Conservation (phyloP, 108 stramenopile species). For the Skeletonema menzelii region DNA sequence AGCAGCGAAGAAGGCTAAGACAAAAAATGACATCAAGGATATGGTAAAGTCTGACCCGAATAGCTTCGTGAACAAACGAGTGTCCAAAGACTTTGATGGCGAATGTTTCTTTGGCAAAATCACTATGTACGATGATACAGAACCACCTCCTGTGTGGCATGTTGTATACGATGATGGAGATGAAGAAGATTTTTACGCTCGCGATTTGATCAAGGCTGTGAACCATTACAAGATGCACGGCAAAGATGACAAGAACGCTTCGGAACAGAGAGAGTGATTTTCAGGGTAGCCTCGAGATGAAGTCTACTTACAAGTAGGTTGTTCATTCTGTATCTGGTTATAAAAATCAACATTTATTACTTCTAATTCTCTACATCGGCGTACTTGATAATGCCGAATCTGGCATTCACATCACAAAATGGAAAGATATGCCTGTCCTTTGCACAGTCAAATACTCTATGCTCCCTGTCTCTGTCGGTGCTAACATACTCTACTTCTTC, state of each 20-base stretch:
- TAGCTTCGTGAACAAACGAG: slow-evolving; percentile 31
- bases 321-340: neutral
- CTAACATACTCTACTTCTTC: slow-evolving; percentile 84
- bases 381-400: slow-evolving; percentile 84
- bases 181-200: slow-evolving; percentile 52
- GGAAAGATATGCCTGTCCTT: slow-evolving; percentile 89
- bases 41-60: slow-evolving; percentile 28
- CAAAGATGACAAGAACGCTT: slow-evolving; percentile 10
- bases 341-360: neutral
- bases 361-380: slow-evolving; percentile 2
- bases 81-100: slow-evolving; percentile 61
- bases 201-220: slow-evolving; percentile 45
- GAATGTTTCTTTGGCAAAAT: slow-evolving; percentile 58
- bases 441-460: slow-evolving; percentile 80
- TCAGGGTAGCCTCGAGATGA: neutral
- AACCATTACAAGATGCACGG: slow-evolving; percentile 38
- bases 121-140: slow-evolving; percentile 30
- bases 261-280: neutral
- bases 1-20: slow-evolving; percentile 10
- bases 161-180: slow-evolving; percentile 70
- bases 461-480: slow-evolving; percentile 66
- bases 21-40: slow-evolving; percentile 5
- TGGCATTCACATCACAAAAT: slow-evolving; percentile 84
- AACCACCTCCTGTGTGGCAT: slow-evolving; percentile 51
- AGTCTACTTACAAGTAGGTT: neutral